Base-by-base conservation (phyloP, 345 rosid genomes). In the Cardiospermum halicacabum region DNA sequence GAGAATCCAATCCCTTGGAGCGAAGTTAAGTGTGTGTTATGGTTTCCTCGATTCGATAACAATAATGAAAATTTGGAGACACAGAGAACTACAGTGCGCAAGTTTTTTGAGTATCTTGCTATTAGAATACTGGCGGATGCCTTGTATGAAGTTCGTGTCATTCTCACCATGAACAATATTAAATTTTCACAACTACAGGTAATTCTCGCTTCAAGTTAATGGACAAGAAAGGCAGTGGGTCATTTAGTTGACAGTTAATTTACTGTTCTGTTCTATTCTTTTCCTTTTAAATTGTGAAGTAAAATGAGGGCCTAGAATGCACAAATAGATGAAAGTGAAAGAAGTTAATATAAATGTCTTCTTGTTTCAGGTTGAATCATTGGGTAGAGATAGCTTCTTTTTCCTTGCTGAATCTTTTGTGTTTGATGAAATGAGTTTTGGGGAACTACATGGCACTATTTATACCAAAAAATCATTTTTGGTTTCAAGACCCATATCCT, bases 301-400 rank as follows among this genome's bases (percentile, higher is more conserved):
- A 30, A 31, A 21, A 40, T 42, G 1, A 21, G 16, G 13, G 65
- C 39, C 39, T 31, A 25, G 11, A 28, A n/a, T 26, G 42, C 13
- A 26, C 30, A 16, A 5, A 11, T 32, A 37, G 16, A 43, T 57
- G 66, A 63, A 3, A 13, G 37, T 24, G 39, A 47, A 11, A 19
- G 28, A 25, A 28, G 25, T 37, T 45, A 28, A 13, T 21, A 40
- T 18, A 21, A 61, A 24, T 36, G 22, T 28, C 25, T 19, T 36
- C 11, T 51, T 61, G 40, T 69, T 65, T 56, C 80, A 86, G 98
- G 96, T 82, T 61, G 97, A 92, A 75, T 86, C 78, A 75, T 19
- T 88, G 73, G 97, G 76, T 7, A 84, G 89, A 72, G 88, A 86
- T 2, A 50, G 94, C 76, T 92, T 93, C 86, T 93, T 93, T 80